Percentiles rank a stretch among this genome's conserved stretches.
Conservation (phyloP, 345 rosid species). For the Melaleuca alternifolia region DNA sequence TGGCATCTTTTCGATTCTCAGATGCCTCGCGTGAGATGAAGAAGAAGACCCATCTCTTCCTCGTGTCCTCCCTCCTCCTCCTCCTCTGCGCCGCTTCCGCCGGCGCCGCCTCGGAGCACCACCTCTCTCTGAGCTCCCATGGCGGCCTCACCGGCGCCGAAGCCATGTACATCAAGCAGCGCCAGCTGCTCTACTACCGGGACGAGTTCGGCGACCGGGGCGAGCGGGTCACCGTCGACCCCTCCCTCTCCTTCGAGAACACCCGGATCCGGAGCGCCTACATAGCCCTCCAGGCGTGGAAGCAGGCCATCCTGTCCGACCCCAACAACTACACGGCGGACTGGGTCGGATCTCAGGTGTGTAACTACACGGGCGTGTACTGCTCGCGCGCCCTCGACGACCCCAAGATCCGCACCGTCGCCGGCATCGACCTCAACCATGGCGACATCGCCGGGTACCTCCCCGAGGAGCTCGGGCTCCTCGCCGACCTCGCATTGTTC, state of each 20-base stretch:
- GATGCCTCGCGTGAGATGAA: conserved; percentile 83
- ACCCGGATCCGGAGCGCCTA: conserved; percentile 48
- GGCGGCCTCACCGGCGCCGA: conserved; percentile 52
- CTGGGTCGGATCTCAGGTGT: conserved; percentile 70
- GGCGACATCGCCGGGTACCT: conserved; percentile 77
- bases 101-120: conserved; percentile 6
- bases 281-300: conserved; percentile 85
- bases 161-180: conserved; percentile 49
- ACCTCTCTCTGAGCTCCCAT: conserved; percentile 17
- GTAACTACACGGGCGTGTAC: conserved; percentile 46
- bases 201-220: conserved; percentile 91
- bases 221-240: conserved; percentile 62
- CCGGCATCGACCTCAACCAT: conserved; percentile 86
- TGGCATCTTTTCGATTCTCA: conserved; percentile 22
- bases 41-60: conserved; percentile 23
- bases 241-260: conserved; percentile 55
- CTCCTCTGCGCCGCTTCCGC: conserved; percentile 4
- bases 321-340: conserved; percentile 45
- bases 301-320: conserved; percentile 75
- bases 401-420: conserved; percentile 47
- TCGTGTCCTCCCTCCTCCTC: conserved; percentile 3
- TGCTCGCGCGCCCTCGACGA: conserved; percentile 59
- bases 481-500: conserved; percentile 72
- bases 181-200: conserved; percentile 86
- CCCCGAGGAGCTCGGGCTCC: conserved; percentile 72